Conservation (phyloP, 495 filamentous ascomycete species). For the Aspergillus taichungensis region DNA sequence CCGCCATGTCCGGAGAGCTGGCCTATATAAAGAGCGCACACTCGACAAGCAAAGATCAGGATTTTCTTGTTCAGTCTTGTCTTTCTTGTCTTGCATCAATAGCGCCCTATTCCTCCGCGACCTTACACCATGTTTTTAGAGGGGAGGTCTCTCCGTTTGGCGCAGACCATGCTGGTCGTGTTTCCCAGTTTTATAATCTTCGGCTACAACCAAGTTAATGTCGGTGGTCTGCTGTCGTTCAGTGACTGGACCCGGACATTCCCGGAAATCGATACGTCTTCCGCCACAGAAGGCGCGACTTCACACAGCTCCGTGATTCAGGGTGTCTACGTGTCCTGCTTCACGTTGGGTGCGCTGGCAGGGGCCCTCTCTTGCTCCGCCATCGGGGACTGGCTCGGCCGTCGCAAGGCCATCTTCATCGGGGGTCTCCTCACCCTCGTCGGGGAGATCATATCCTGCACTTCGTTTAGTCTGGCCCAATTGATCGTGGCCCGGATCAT, state of each 20-base stretch:
- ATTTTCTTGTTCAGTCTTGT: too few relatives aligned
- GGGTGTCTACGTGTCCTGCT: conserved; percentile 22
- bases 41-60: too few relatives aligned
- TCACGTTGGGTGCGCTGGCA: conserved; percentile 23
- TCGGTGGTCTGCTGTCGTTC: conserved; percentile 13
- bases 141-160: conserved; percentile 7
- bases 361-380: conserved; percentile 21
- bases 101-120: not conserved
- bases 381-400: conserved; percentile 23
- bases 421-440: conserved; percentile 17
- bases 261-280: conserved; percentile 10
- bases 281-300: not conserved
- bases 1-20: too few relatives aligned
- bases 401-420: conserved; percentile 22
- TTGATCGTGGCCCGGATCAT: conserved; percentile 37
- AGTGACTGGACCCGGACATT: conserved; percentile 10
- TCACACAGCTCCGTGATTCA: conserved; percentile 11
- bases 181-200: conserved; percentile 22
- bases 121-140: conserved; percentile 1
- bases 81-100: not conserved
- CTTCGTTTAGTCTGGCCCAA: conserved; percentile 31
- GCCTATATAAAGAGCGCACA: too few relatives aligned
- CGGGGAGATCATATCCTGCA: conserved; percentile 27
- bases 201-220: conserved; percentile 17
- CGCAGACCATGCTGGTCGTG: conserved; percentile 15